A percentile compares a stretch with the other conserved stretches of the same genome.
Conservation (phyloP, 2,329 filamentous ascomycete genomes). For the Talaromyces rugulosus region DNA sequence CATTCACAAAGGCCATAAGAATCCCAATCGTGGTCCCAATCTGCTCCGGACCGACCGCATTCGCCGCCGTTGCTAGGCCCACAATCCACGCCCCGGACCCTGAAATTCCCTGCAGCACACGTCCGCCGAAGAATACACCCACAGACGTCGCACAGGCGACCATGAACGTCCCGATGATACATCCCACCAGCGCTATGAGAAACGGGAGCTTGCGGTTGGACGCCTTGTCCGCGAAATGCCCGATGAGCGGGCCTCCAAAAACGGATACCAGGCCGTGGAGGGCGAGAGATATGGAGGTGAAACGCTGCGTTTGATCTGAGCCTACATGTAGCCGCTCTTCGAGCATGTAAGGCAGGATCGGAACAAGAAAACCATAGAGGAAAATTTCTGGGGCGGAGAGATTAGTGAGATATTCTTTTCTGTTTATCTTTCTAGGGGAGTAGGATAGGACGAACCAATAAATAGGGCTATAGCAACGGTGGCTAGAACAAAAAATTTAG, state of each 20-base stretch:
- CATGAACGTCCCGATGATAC: slow-evolving; percentile 23
- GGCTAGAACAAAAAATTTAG: slow-evolving; percentile 4
- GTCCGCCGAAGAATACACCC: slow-evolving; percentile 21
- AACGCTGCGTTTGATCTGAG: slow-evolving; percentile 19
- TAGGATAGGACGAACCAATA: slow-evolving; percentile 1
- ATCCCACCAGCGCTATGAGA: slow-evolving; percentile 21
- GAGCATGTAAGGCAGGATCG: slow-evolving; percentile 26
- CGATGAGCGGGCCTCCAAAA: slow-evolving; percentile 21
- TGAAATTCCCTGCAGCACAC: slow-evolving; percentile 25
- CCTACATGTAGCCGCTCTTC: slow-evolving; percentile 24
- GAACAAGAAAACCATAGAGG: slow-evolving; percentile 26
- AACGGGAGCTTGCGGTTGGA: slow-evolving; percentile 20
- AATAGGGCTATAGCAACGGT: slow-evolving; percentile 9
- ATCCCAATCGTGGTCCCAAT: slow-evolving; percentile 25
- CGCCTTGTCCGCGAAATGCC: slow-evolving; percentile 20
- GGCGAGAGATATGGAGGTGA: slow-evolving; percentile 23
- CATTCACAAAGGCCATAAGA: slow-evolving; percentile 19
- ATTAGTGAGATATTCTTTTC: background rate
- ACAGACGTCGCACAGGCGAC: slow-evolving; percentile 23
- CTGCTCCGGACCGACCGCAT: slow-evolving; percentile 22
- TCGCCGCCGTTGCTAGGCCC: slow-evolving; percentile 25
- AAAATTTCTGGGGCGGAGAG: slow-evolving; percentile 20
- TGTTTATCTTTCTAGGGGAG: background rate
- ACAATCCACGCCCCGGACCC: slow-evolving; percentile 29
- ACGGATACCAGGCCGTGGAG: slow-evolving; percentile 22